Evolutionary conservation across 805 yeast species (phyloP).

Genomic region (Millerago galiae): DNA sequence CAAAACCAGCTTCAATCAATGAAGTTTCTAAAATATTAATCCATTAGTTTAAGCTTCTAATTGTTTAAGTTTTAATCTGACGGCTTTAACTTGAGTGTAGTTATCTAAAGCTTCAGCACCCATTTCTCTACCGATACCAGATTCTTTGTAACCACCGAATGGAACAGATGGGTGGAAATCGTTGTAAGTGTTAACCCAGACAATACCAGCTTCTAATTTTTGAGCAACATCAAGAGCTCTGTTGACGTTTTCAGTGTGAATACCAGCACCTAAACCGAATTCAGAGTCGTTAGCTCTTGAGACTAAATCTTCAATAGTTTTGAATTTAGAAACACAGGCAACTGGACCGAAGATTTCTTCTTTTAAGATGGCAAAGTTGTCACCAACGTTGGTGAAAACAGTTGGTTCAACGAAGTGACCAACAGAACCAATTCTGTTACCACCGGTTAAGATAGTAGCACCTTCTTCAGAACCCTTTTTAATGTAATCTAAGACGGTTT

Average conservation of each 20-base stretch:
- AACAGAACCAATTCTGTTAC: slow-evolving; percentile 54
- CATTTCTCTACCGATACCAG: slow-evolving; percentile 86
- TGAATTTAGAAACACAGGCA: slow-evolving; percentile 62
- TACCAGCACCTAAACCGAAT: slow-evolving; percentile 78
- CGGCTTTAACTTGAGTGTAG: slow-evolving; percentile 72
- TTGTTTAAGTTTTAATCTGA: slow-evolving; percentile 41
- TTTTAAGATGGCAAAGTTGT: slow-evolving; percentile 53
- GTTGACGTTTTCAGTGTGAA: slow-evolving; percentile 58
- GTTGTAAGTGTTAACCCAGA: slow-evolving; percentile 77
- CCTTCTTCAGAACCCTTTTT: slow-evolving; percentile 62
- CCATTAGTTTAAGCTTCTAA: slow-evolving; percentile 4
- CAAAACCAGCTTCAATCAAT: slow-evolving; percentile 6
- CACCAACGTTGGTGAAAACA: slow-evolving; percentile 60
- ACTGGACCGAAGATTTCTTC: slow-evolving; percentile 84
- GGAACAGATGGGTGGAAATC: slow-evolving; percentile 72
- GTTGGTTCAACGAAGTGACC: slow-evolving; percentile 75
- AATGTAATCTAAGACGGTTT: slow-evolving; percentile 62
- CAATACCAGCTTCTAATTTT: slow-evolving; percentile 66
- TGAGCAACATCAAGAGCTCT: slow-evolving; percentile 59
- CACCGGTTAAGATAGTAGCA: slow-evolving; percentile 66
- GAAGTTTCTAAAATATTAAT: slow-evolving; percentile 1
- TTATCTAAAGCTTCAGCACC: slow-evolving; percentile 71
- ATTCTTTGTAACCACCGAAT: slow-evolving; percentile 76
- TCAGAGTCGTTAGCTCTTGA: slow-evolving; percentile 62
- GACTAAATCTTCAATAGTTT: slow-evolving; percentile 60